phyloP scores from a whole-genome alignment of 2,329 filamentous ascomycete species.

The Lecanicillium sp. region DNA sequence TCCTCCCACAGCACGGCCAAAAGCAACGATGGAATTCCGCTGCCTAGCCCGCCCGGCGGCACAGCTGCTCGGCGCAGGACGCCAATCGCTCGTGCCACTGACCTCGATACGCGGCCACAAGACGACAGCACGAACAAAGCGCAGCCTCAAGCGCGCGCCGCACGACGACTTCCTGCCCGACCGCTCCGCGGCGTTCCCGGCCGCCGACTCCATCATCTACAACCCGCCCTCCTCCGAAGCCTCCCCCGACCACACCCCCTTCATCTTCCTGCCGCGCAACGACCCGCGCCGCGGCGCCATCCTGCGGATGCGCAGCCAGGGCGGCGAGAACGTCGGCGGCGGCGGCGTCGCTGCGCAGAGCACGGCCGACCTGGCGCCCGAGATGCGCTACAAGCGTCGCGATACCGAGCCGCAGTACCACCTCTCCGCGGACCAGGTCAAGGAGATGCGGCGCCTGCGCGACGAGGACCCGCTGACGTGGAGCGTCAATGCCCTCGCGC shows the following conservation, averaged over 20 bases:
- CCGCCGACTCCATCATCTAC: conserved; percentile 41
- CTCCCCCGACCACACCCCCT: conserved; percentile 57
- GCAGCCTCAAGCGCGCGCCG: conserved; percentile 50
- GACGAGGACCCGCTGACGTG: conserved; percentile 44
- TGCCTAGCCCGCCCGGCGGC: conserved; percentile 25
- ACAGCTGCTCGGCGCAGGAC: conserved; percentile 21
- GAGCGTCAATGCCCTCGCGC: conserved; percentile 45
- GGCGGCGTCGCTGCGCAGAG: conserved; percentile 11
- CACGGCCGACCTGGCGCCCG: conserved; percentile 24
- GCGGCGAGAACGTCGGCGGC: conserved; percentile 17
- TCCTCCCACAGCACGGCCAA: neutral
- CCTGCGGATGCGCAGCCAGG: conserved; percentile 33
- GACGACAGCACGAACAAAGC: conserved; percentile 46
- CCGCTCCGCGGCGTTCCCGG: conserved; percentile 20
- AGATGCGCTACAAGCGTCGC: conserved; percentile 26
- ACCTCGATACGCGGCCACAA: conserved; percentile 36
- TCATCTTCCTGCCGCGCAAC: conserved; percentile 53
- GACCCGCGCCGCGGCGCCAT: conserved; percentile 47
- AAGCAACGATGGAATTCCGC: conserved; percentile 26
- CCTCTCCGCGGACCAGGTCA: conserved; percentile 46
- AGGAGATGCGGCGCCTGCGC: conserved; percentile 51
- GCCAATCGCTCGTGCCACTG: conserved; percentile 16
- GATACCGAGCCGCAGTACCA: conserved; percentile 34
- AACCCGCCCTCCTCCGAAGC: conserved; percentile 48
- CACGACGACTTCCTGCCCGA: conserved; percentile 50